phyloP scores from a whole-genome alignment of 345 rosid species.

The Excoecaria agallocha region DNA sequence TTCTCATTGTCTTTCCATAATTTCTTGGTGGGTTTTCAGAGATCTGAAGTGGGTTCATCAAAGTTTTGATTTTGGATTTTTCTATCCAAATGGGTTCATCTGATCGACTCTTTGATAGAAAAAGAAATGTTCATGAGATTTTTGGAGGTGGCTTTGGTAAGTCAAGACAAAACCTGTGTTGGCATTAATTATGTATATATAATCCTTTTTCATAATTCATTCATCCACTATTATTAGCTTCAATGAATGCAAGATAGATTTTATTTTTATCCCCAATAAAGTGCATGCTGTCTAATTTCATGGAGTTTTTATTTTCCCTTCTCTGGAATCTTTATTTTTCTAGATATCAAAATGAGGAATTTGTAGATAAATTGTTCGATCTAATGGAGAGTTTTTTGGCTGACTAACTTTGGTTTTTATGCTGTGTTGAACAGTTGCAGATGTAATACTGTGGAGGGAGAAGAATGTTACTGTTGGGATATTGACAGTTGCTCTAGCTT shows the following conservation, averaged over 20 bases:
- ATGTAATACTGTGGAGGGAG: slow-evolving; percentile 84
- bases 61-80: slow-evolving; percentile 10
- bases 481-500: slow-evolving; percentile 61
- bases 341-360: neutral
- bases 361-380: neutral
- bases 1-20: neutral
- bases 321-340: neutral
- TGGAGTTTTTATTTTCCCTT: neutral
- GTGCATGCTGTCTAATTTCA: neutral
- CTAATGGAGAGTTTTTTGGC: neutral
- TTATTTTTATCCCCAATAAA: neutral
- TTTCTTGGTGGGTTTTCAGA: slow-evolving; percentile 27
- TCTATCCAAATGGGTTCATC: slow-evolving; percentile 52
- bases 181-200: neutral
- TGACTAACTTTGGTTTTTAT: neutral
- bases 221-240: neutral
- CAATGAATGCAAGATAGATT: neutral
- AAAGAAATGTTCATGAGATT: slow-evolving; percentile 66
- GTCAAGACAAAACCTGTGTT: slow-evolving; percentile 15
- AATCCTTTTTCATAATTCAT: neutral
- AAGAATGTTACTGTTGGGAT: slow-evolving; percentile 62
- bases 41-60: slow-evolving; percentile 44
- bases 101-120: slow-evolving; percentile 60
- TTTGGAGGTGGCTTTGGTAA: slow-evolving; percentile 82
- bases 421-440: slow-evolving; percentile 63